Evolutionary conservation across 1,284 basidiomycete species (phyloP), one percentile per base, ranked within the genome.

Genomic region (Phlebopus sp.): DNA sequence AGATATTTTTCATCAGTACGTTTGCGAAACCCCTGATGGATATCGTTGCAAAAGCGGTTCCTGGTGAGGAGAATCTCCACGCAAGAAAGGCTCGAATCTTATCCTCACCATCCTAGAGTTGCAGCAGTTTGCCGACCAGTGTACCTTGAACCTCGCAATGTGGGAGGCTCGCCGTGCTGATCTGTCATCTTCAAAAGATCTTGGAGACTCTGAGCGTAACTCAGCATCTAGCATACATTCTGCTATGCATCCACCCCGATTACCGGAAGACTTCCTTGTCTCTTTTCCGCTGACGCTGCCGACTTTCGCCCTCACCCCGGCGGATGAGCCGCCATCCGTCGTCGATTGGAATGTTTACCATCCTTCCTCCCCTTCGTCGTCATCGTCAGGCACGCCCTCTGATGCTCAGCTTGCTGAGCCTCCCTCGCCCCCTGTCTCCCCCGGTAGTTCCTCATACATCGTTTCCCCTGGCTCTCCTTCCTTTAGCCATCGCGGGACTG

Each of bases 1-100:
- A 97, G 66, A 82, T 97, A n/a, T 91, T 84, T 56, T 97, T 97
- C 67, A 90, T 93, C 57, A 81, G 78, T 48, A 74, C 78, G 2
- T 97, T 92, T 64, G 88, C 85, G 29, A 81, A 82, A 56, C 94
- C 94, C 0, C 73, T 97, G 15, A 83, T 96, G 51, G 81, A 89
- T 55, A 72, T 90, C 19, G 83, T 86, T 5, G 77, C 84, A 2
- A 71, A 74, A 42, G 86, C 82, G 9, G 74, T 96, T 43, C 89
- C 91, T 40, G 81, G 89, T 90, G 55, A 54, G 64, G 27, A 37
- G 15, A 8, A 30, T 21, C 15, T 23, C 15, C 11, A 19, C 21
- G 15, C 15, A 23, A 2, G 15, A 5, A 5, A 30, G 7, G 10
- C 18, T 38, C 34, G 23, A n/a, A 14, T 32, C 15, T 35, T 41